phyloP scores from a whole-genome alignment of 805 yeast genomes.

The Ogataea parapolymorpha region DNA sequence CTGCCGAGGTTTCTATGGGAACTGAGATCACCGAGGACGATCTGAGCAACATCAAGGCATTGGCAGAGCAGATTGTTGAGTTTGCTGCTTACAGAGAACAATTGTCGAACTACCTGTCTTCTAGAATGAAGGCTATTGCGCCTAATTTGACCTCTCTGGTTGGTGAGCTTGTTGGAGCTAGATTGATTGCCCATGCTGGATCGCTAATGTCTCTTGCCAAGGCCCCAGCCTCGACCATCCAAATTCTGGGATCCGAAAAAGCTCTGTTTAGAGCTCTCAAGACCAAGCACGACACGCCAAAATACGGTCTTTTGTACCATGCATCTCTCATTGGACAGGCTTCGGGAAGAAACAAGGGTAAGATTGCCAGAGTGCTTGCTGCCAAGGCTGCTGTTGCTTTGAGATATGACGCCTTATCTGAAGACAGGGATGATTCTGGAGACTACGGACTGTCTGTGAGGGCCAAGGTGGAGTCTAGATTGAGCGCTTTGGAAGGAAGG shows the following conservation, averaged over 20 bases:
- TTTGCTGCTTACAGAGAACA: conserved; percentile 96
- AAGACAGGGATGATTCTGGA: conserved; percentile 94
- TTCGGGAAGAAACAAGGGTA: conserved; percentile 96
- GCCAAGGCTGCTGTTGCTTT: conserved; percentile 97
- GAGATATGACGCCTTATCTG: conserved; percentile 95
- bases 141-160: conserved; percentile 94
- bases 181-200: conserved; percentile 97
- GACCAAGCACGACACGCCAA: conserved; percentile 98
- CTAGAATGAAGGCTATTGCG: conserved; percentile 98
- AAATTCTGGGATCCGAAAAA: conserved; percentile 98
- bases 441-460: conserved; percentile 90
- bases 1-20: conserved; percentile 99
- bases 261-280: conserved; percentile 97
- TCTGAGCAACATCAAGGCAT: conserved; percentile 78
- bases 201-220: conserved; percentile 91
- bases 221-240: conserved; percentile 98
- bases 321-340: conserved; percentile 98
- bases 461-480: conserved; percentile 89
- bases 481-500: conserved; percentile 94
- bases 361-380: conserved; percentile 96
- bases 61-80: conserved; percentile 95
- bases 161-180: conserved; percentile 97
- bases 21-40: conserved; percentile 95
- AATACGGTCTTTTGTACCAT: conserved; percentile 95
- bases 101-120: conserved; percentile 81